phyloP scores from a whole-genome alignment of 2,329 filamentous ascomycete genomes.

The Microdochium bolleyi region DNA sequence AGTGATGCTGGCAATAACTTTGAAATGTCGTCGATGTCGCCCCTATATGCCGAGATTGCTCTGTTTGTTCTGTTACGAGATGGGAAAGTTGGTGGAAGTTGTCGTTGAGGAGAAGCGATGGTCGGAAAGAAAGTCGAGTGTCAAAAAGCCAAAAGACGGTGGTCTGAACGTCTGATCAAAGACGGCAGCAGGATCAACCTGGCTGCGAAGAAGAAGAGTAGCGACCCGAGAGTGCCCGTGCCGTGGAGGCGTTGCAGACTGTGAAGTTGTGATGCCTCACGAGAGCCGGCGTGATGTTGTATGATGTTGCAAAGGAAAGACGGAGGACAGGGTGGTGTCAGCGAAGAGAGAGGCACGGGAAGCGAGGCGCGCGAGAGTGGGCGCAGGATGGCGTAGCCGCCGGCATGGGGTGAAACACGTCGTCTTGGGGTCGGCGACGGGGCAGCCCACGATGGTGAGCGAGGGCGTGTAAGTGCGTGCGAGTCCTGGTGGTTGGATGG shows the following conservation, averaged over 20 bases:
- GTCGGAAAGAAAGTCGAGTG: constrained; percentile 1
- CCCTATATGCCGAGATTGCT: neutral
- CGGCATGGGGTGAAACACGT: neutral
- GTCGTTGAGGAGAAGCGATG: neutral
- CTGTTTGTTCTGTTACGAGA: neutral
- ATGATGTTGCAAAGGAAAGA: neutral
- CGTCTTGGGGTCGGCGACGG: neutral
- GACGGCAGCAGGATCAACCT: constrained; percentile 2
- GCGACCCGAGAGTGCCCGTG: neutral
- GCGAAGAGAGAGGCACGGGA: neutral
- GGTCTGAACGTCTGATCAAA: constrained; percentile 5
- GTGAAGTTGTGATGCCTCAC: no score
- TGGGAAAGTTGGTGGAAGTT: neutral
- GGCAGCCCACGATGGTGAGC: neutral
- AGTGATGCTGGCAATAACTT: no score
- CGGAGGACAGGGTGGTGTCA: neutral
- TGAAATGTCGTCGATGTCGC: no score
- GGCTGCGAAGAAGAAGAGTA: neutral
- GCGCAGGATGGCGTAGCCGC: neutral
- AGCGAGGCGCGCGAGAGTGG: neutral
- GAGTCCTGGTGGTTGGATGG: no score
- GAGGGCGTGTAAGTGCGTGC: neutral
- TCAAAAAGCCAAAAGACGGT: no score
- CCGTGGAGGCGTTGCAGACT: neutral
- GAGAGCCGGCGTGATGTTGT: neutral